These are phyloP conservation scores for Neonectria sp. DNA, from an alignment of 2,329 filamentous ascomycete species.

Conservation along the genomic window DNA sequence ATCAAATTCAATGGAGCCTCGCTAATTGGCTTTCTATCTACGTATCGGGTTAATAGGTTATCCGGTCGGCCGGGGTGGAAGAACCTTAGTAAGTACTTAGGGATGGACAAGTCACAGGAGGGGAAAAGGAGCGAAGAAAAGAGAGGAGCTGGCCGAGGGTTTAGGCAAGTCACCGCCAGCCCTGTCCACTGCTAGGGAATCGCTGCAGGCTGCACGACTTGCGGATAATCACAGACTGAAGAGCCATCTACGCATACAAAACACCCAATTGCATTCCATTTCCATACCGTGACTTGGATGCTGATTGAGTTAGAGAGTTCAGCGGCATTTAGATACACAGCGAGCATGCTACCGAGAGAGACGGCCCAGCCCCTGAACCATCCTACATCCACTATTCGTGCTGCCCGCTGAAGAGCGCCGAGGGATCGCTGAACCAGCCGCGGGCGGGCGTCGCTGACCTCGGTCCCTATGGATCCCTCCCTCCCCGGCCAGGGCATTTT, in stretches of 20 bases:
- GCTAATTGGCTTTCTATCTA: not conserved
- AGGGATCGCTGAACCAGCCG: conserved; percentile 15
- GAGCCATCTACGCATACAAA: not conserved
- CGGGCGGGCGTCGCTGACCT: conserved; percentile 11
- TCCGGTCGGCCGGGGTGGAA: conserved; percentile 12
- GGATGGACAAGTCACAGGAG: not conserved
- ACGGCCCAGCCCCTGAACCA: not conserved
- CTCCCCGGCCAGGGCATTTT: conserved; percentile 3
- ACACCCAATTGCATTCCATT: not conserved
- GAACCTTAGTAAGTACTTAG: not conserved
- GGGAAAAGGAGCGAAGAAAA: conserved; percentile 8
- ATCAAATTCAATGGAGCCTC: not conserved
- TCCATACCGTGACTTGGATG: no score
- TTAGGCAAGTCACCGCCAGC: conserved; percentile 24
- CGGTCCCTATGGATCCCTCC: conserved; percentile 9
- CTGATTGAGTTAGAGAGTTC: not conserved
- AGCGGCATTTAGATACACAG: conserved; percentile 12
- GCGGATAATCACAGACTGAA: not conserved
- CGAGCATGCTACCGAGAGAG: conserved; percentile 5
- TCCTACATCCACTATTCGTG: no score
- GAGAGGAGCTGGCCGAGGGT: conserved; percentile 5
- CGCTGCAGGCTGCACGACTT: not conserved
- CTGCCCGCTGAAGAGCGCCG: conserved; percentile 1
- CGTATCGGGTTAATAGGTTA: conserved; percentile 22
- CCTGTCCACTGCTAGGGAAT: not conserved